These are phyloP conservation scores for Scheffersomyces stambukii DNA, from an alignment of 1,139 yeast species.

Conservation along the genomic window DNA sequence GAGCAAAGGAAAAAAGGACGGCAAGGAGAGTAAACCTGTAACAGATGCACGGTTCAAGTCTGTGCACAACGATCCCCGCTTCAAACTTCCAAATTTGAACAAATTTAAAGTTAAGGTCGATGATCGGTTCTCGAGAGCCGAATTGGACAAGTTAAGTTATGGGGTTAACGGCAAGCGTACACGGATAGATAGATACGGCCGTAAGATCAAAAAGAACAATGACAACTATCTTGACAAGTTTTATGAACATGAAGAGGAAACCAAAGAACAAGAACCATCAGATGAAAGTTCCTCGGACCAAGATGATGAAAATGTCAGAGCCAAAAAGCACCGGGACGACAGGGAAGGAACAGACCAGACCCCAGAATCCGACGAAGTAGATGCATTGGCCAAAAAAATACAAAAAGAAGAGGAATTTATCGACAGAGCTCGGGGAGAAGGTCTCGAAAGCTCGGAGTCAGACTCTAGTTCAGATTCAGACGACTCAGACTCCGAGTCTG, in stretches of 20 bases:
- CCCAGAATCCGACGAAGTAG: conserved; percentile 13
- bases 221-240: conserved; percentile 50
- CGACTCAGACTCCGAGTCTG: conserved; percentile 28
- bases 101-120: conserved; percentile 78
- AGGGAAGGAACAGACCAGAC: conserved; percentile 25
- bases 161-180: conserved; percentile 46
- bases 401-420: conserved; percentile 20
- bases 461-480: conserved; percentile 23
- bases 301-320: conserved; percentile 11
- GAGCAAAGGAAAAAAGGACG: conserved; percentile 20
- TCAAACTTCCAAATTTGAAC: conserved; percentile 67
- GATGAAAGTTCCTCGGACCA: conserved; percentile 13
- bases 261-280: conserved; percentile 18
- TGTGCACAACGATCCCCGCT: conserved; percentile 86
- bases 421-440: conserved; percentile 73
- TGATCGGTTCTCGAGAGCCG: conserved; percentile 76
- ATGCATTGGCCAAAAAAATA: conserved; percentile 10
- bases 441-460: conserved; percentile 25
- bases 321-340: conserved; percentile 16
- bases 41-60: conserved; percentile 74
- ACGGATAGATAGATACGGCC: conserved; percentile 82
- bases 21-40: conserved; percentile 23
- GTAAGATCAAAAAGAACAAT: conserved; percentile 45
- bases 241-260: conserved; percentile 48
- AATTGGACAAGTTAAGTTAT: conserved; percentile 56